Conservation (phyloP, 495 filamentous ascomycete species). For the Penicillium atrosanguineum region DNA sequence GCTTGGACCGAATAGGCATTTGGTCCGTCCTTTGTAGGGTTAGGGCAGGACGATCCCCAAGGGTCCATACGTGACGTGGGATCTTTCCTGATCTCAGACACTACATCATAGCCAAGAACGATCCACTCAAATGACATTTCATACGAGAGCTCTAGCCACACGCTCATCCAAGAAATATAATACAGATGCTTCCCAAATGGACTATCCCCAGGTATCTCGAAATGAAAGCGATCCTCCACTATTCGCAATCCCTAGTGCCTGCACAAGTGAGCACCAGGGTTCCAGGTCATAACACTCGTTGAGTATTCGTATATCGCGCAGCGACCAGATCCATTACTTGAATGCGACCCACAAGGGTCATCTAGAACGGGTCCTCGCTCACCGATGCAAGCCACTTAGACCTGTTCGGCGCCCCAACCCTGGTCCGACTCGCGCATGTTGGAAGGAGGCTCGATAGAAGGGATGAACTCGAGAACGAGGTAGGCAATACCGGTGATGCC, state of each 20-base stretch:
- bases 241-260: not conserved
- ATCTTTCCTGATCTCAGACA: not conserved
- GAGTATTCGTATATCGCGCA: conserved; percentile 1
- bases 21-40: not conserved
- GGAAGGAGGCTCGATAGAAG: conserved; percentile 92
- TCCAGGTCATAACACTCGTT: not conserved
- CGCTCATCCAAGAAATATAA: conserved; percentile 10
- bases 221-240: not conserved
- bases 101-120: not conserved
- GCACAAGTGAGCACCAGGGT: not conserved
- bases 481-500: conserved; percentile 77
- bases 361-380: not conserved
- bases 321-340: not conserved
- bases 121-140: conserved; percentile 10
- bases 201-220: conserved; percentile 6
- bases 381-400: conserved; percentile 45
- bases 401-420: conserved; percentile 90
- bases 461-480: conserved; percentile 84
- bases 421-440: conserved; percentile 95
- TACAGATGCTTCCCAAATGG: conserved; percentile 15
- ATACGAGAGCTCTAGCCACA: conserved; percentile 1
- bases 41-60: not conserved
- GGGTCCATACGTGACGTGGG: too few relatives aligned
- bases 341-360: not conserved
- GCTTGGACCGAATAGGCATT: too few relatives aligned